Conservation (phyloP, 2,329 filamentous ascomycete species). For the Apiospora rasikravindrae region DNA sequence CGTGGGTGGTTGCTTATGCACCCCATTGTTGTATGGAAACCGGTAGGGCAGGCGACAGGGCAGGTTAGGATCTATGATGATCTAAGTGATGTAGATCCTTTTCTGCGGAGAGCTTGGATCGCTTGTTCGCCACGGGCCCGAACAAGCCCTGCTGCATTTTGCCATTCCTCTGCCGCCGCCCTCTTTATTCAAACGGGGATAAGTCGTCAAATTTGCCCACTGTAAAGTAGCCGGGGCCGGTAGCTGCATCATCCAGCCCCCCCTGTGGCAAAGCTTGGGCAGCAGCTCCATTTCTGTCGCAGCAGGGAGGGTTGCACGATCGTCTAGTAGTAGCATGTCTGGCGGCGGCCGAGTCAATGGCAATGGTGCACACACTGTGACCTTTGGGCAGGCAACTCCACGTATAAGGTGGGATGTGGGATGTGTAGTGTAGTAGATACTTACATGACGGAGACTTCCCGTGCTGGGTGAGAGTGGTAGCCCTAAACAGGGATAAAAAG, state of each 20-base stretch:
- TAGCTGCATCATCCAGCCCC: not conserved
- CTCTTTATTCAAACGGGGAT: not conserved
- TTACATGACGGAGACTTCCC: not conserved
- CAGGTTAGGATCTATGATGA: not conserved
- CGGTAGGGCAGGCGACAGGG: not conserved
- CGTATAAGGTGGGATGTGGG: not conserved
- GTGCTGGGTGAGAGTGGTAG: not conserved
- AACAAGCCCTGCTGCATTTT: slow-evolving; percentile 1
- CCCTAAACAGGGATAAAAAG: not conserved
- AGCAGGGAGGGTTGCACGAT: not conserved
- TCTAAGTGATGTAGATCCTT: not conserved
- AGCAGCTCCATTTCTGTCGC: not conserved
- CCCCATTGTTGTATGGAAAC: not conserved
- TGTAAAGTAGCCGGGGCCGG: not conserved
- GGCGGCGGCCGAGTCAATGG: too few species aligned
- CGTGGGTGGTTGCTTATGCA: not conserved
- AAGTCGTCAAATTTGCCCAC: not conserved
- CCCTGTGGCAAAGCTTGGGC: slow-evolving; percentile 12
- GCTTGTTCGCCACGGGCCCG: slow-evolving; percentile 7
- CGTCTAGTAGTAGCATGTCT: not conserved
- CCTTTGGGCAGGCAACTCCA: too few species aligned
- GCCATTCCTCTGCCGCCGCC: not conserved
- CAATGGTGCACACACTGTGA: too few species aligned
- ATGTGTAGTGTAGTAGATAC: not conserved
- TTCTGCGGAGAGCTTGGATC: slow-evolving; percentile 5